Evolutionary conservation across 306 rosid genomes (phyloP).

Genomic region (Fragaria ananassa): DNA sequence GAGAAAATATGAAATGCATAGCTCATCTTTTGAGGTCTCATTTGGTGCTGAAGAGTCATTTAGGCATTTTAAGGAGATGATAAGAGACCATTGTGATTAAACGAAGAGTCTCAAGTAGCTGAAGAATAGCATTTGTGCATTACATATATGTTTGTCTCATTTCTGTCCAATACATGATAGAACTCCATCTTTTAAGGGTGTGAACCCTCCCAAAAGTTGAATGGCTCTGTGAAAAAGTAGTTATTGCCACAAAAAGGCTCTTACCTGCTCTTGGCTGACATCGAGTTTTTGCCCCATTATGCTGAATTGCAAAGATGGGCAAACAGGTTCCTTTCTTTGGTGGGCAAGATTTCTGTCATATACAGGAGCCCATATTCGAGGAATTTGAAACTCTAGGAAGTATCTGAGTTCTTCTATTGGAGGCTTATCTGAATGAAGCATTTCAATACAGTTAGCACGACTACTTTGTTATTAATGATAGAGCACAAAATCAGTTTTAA

Average conservation of each 20-base stretch:
- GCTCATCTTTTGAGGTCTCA: background rate
- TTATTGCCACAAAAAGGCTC: background rate
- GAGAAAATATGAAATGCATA: background rate
- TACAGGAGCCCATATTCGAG: slow-evolving; percentile 81
- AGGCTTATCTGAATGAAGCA: slow-evolving; percentile 69
- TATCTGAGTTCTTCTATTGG: slow-evolving; percentile 89
- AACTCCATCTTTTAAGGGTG: background rate
- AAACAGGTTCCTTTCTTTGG: slow-evolving; percentile 93
- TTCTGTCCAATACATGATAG: background rate
- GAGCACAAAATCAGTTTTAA: slow-evolving; percentile 12
- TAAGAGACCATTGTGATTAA: background rate
- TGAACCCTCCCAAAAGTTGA: background rate
- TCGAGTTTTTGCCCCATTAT: slow-evolving; percentile 93
- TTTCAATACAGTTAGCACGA: slow-evolving; percentile 3
- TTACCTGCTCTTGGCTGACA: slow-evolving; percentile 91
- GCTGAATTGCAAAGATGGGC: slow-evolving; percentile 93
- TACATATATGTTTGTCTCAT: background rate
- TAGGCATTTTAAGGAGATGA: slow-evolving; percentile 14
- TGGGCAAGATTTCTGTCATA: slow-evolving; percentile 61
- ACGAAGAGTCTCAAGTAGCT: background rate
- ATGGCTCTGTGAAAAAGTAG: background rate
- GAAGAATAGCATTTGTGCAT: background rate
- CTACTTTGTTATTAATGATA: slow-evolving; percentile 10
- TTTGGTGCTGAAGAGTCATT: background rate
- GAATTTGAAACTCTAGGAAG: slow-evolving; percentile 89